Base-by-base conservation (phyloP, 208 protist species). In the Wallacemonas sp. region DNA sequence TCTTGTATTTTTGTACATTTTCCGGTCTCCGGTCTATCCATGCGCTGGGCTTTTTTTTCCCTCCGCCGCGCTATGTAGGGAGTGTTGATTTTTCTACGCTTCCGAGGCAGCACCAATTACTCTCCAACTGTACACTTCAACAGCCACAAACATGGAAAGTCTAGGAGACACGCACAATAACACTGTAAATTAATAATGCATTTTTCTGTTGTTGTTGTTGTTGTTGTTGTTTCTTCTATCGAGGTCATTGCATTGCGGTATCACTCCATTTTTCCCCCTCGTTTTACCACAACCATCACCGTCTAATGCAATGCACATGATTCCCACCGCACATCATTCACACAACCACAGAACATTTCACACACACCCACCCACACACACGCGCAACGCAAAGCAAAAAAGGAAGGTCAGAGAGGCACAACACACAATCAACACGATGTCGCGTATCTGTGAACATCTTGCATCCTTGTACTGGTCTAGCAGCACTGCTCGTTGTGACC, bases 21-120 rank as follows among this genome's bases (percentile, higher is more conserved):
- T 57, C 42, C 36, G 12, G 16, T 32, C 26, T 55, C 49, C 12
- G 11, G 7, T 45, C 25, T 32, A 2, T 55, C 49, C 14, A 3
- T 55, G 20, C 61, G 49, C 39, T 69, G 70, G 64, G 64, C 70
- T 70, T 66, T 70, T 50, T 61, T 71, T 70, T 42, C 31, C 39
- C 29, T 61, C 23, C 31, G 18, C 31, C 31, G 10, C 44, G 18
- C 23, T 57, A 44, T 26, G 20, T 55, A 4, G 23, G 10, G 23
- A n/a, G 26, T 32, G 48, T 55, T 55, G 48, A 32, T 18, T 32
- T 55, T 55, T 55, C 48, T 20, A 55, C 48, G 20, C 48, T 20
- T 55, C 23, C 5, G 3, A 31, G 25, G 25, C 8, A 33, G 25
- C 48, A 32, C 26, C 5, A 16, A 26, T 55, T 31, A 55, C 48